Conservation (phyloP, 2,329 filamentous ascomycete species). For the Stemphylium vesicarium region DNA sequence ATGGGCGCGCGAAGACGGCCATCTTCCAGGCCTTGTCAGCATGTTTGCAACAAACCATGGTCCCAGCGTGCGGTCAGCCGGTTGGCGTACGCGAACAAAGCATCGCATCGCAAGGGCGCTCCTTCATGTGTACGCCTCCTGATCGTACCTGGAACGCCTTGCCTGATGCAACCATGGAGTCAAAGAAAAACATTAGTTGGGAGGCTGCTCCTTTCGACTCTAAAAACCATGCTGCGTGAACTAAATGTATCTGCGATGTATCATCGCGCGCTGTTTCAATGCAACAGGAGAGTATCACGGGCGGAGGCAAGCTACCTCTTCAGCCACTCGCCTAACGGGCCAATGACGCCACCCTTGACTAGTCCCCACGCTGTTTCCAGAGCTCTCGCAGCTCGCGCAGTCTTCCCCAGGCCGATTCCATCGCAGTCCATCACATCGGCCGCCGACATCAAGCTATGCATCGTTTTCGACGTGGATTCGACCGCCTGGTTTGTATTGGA, state of each 20-base stretch:
- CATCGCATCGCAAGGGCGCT: conserved; percentile 11
- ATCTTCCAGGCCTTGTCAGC: not conserved
- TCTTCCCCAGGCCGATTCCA: too few relatives aligned
- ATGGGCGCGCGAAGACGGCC: not conserved
- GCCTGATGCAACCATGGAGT: conserved; percentile 1
- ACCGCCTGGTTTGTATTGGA: too few relatives aligned
- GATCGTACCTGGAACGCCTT: conserved; percentile 10
- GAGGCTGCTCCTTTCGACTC: not conserved
- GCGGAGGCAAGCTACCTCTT: too few relatives aligned
- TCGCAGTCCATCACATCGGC: too few relatives aligned
- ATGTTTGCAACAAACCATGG: conserved; percentile 8
- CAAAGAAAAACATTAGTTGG: not conserved
- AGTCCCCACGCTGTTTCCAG: too few relatives aligned
- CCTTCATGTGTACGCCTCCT: conserved; percentile 2
- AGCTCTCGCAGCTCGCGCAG: too few relatives aligned
- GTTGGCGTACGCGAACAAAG: conserved; percentile 24
- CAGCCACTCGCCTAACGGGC: too few relatives aligned
- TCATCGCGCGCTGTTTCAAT: not conserved
- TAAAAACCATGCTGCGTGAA: not conserved
- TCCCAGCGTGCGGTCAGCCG: conserved; percentile 1
- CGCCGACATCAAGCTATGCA: too few relatives aligned
- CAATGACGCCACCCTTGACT: too few relatives aligned
- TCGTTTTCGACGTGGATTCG: too few relatives aligned
- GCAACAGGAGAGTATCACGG: not conserved
- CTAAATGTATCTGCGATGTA: not conserved